These are phyloP conservation scores for Nothopassalora personata DNA, from an alignment of 2,329 filamentous ascomycete species.

Conservation along the genomic window DNA sequence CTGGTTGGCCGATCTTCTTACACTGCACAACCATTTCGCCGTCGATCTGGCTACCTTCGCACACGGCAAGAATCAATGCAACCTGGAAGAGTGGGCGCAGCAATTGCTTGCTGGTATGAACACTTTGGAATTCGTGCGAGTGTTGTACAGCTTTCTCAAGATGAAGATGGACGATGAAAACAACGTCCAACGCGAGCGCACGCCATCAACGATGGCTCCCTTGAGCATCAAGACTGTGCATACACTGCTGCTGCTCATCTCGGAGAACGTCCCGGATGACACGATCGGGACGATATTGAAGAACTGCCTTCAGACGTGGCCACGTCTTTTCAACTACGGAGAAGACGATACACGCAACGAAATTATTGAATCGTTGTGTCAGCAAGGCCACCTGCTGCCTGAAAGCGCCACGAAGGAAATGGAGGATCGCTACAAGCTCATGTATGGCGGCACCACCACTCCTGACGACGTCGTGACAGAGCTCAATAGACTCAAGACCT, in stretches of 20 bases:
- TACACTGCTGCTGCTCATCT: constrained; percentile 70
- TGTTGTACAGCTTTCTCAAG: constrained; percentile 72
- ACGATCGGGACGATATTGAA: constrained; percentile 78
- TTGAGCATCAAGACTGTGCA: constrained; percentile 82
- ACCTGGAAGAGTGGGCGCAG: constrained; percentile 75
- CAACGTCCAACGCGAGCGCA: constrained; percentile 66
- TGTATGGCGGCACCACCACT: constrained; percentile 89
- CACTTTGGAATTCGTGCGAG: constrained; percentile 56
- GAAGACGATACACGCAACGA: constrained; percentile 72
- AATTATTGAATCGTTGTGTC: constrained; percentile 77
- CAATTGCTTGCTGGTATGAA: constrained; percentile 49
- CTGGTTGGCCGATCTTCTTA: constrained; percentile 78
- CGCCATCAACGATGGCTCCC: constrained; percentile 62
- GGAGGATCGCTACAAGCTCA: constrained; percentile 96
- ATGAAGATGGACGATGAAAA: constrained; percentile 81
- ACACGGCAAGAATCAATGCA: constrained; percentile 72
- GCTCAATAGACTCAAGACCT: constrained; percentile 81
- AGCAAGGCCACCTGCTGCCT: constrained; percentile 71
- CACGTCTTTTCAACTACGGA: constrained; percentile 91
- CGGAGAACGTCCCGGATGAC: constrained; percentile 53
- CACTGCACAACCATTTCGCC: constrained; percentile 74
- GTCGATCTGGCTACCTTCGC: constrained; percentile 82
- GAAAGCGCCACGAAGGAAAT: constrained; percentile 78
- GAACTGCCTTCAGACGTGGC: constrained; percentile 85
- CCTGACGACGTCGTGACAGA: constrained; percentile 80